phyloP scores from a whole-genome alignment of 306 rosid species.

The Elaeagnus macrophylla region DNA sequence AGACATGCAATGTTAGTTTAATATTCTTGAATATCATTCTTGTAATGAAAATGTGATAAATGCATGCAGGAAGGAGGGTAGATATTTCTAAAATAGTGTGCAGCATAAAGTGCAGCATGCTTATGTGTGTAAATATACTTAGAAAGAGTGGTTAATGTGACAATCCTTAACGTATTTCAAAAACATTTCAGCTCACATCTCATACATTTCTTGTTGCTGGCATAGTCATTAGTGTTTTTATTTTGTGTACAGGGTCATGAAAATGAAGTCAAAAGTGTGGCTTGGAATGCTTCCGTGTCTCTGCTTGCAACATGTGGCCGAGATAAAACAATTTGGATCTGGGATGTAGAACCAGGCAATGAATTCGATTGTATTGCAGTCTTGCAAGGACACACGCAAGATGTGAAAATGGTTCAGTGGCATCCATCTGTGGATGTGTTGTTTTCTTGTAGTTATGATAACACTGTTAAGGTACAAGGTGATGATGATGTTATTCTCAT shows the following conservation, averaged over 20 bases:
- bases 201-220: background rate
- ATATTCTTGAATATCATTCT: background rate
- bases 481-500: background rate
- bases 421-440: slow-evolving; percentile 75
- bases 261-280: slow-evolving; percentile 71
- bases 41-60: background rate
- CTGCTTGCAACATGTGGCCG: slow-evolving; percentile 82
- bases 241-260: slow-evolving; percentile 64
- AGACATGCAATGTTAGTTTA: background rate
- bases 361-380: slow-evolving; percentile 84
- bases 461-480: slow-evolving; percentile 61
- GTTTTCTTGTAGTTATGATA: slow-evolving; percentile 95
- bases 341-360: slow-evolving; percentile 74
- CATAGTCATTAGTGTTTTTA: slow-evolving; percentile 11
- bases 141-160: background rate
- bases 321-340: slow-evolving; percentile 91
- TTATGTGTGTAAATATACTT: background rate
- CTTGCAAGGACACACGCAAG: slow-evolving; percentile 87
- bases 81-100: background rate
- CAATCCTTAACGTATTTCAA: background rate
- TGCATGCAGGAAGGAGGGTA: background rate
- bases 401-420: slow-evolving; percentile 98
- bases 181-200: background rate
- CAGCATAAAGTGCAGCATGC: background rate
- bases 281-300: slow-evolving; percentile 80